Conservation (phyloP, 495 filamentous ascomycete genomes). For the Lasiosphaeria hispida region DNA sequence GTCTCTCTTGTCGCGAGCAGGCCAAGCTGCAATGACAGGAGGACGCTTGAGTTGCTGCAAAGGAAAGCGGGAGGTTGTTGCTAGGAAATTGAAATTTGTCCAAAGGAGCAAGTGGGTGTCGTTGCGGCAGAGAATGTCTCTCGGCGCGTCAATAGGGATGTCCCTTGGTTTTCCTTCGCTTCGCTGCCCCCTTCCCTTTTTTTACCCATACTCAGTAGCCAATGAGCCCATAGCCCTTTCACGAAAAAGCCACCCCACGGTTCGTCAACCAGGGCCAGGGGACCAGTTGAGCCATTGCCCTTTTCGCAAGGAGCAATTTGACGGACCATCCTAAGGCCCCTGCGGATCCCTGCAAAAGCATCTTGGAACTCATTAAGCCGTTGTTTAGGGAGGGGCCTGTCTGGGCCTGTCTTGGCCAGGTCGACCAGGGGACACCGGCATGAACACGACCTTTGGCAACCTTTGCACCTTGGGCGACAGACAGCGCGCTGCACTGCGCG, state of each 20-base stretch:
- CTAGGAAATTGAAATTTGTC: constrained; percentile 9
- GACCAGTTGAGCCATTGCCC: constrained; percentile 22
- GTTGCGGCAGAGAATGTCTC: neutral
- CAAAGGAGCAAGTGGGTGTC: neutral
- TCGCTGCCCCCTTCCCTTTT: constrained; percentile 9
- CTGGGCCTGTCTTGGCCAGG: constrained; percentile 7
- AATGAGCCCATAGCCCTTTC: constrained; percentile 1
- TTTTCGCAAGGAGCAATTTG: constrained; percentile 34
- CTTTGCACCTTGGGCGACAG: neutral
- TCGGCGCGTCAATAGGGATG: neutral
- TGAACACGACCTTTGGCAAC: neutral
- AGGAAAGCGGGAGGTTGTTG: neutral
- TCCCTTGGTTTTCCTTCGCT: neutral
- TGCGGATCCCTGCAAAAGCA: constrained; percentile 30
- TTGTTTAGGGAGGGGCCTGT: constrained; percentile 22
- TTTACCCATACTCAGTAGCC: neutral
- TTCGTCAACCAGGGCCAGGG: constrained; percentile 10
- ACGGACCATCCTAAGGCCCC: constrained; percentile 33
- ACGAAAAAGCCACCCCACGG: constrained; percentile 8
- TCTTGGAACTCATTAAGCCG: constrained; percentile 24
- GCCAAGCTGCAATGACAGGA: constrained; percentile 2
- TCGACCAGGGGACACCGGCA: constrained; percentile 19
- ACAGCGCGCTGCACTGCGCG: neutral
- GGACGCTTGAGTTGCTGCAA: neutral
- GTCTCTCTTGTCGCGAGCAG: constrained; percentile 4